These are phyloP conservation scores for Fusarium equiseti DNA, from an alignment of 2,329 filamentous ascomycete species.

Conservation along the genomic window DNA sequence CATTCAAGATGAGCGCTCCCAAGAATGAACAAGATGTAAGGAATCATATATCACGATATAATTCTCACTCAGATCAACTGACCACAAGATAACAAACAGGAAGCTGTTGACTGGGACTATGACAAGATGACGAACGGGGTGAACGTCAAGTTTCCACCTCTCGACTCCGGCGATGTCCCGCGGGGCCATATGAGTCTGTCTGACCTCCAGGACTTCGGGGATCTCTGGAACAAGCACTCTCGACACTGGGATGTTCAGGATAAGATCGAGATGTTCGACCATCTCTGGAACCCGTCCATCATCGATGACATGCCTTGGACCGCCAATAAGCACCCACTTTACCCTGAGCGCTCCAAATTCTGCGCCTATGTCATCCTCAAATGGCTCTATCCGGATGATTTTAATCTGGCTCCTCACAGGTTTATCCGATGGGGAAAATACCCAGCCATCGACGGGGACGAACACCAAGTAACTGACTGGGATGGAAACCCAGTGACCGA, in stretches of 20 bases:
- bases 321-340: neutral
- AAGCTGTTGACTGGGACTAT: neutral
- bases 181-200: accelerated
- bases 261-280: neutral
- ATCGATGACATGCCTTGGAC: accelerated
- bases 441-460: neutral
- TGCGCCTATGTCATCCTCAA: neutral
- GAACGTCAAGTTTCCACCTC: neutral
- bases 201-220: neutral
- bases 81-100: neutral
- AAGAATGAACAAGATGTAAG: neutral
- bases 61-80: neutral
- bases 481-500: neutral
- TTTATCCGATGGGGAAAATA: neutral
- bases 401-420: neutral
- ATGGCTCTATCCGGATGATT: accelerated
- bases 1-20: neutral
- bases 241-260: neutral
- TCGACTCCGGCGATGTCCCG: neutral
- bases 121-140: neutral
- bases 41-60: neutral
- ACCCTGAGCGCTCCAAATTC: neutral
- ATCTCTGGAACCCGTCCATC: neutral
- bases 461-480: neutral
- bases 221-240: neutral